Evolutionary conservation across 2,329 filamentous ascomycete species (phyloP), one percentile per base, ranked within the genome.

Genomic region (Phaeoacremonium minimum): DNA sequence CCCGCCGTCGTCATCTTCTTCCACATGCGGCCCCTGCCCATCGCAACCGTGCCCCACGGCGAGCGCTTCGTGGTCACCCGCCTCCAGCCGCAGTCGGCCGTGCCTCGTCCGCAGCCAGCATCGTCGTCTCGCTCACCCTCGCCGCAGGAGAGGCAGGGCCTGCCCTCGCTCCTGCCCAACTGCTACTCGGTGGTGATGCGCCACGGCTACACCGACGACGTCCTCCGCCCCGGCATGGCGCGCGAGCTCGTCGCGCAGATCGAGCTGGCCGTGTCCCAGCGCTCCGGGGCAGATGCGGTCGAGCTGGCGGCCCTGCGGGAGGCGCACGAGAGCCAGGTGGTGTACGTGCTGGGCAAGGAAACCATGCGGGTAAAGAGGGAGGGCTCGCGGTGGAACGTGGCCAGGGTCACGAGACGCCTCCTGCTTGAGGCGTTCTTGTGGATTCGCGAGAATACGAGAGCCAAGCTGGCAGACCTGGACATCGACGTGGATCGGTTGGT

Each of bases 1-100:
- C 83, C 84, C 0, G 77, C 85, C 18, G 73, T 86, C 9, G 72
- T 76, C n/a, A 69, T 88, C 2, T 87, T 89, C 56, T 84, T 89
- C 55, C 84, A 89, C 48, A 69, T 89, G 40, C 76, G 81, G 6
- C 73, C 81, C 0, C 64, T 86, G 1, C 70, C 77, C 18, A 61
- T 66, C 2, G 82, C 83, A 0, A 71, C 68, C 0, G 71, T 81
- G 4, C 54, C 71, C 1, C 52, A 64, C 5, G 53, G 53, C 2
- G 68, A 76, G 42, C 60, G 72, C 4, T 77, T 72, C 40, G 53
- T 65, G 15, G 61, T 75, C 28, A 61, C 61, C 11, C 60, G 61
- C 6, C 57, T 63, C 17, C 17, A 18, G 43, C 51, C n/a, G 52
- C 56, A 40, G 18, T 35, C 13, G 19, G 31, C 13, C 6, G n/a